phyloP scores from a whole-genome alignment of 768 basidiomycete species.

The Ramaria sp. region DNA sequence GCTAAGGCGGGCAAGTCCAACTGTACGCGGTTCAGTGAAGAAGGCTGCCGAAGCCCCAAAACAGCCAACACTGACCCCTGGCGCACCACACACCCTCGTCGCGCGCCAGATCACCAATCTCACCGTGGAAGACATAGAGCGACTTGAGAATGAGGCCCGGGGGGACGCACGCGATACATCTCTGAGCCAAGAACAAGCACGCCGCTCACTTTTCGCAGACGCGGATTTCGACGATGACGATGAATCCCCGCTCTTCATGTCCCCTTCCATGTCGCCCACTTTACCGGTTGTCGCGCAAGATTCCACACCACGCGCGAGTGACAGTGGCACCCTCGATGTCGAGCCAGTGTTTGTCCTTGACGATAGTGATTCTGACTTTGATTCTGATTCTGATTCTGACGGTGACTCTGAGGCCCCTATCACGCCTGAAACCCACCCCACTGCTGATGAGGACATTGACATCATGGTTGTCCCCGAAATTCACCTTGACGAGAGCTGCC shows the following conservation, averaged over 20 bases:
- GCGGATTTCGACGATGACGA: neutral
- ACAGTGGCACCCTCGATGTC: neutral
- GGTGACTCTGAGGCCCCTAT: neutral
- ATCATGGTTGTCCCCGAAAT: neutral
- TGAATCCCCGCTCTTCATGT: neutral
- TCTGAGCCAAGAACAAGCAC: neutral
- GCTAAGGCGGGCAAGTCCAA: constrained; percentile 21
- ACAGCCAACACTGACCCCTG: neutral
- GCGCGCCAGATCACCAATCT: neutral
- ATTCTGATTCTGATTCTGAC: neutral
- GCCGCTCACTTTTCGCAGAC: neutral
- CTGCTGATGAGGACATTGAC: neutral
- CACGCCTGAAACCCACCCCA: neutral
- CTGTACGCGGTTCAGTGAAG: constrained; percentile 11
- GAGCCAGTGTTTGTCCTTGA: neutral
- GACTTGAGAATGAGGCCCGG: neutral
- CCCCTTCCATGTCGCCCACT: neutral
- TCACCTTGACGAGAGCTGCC: neutral
- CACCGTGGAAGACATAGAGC: neutral
- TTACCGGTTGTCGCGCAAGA: neutral
- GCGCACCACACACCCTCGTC: neutral
- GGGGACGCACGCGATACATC: neutral
- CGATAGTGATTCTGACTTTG: neutral
- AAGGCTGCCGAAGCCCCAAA: neutral
- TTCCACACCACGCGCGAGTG: neutral